Conservation (phyloP, 1,284 basidiomycete genomes). For the Tilletiopsis washingtonensis region DNA sequence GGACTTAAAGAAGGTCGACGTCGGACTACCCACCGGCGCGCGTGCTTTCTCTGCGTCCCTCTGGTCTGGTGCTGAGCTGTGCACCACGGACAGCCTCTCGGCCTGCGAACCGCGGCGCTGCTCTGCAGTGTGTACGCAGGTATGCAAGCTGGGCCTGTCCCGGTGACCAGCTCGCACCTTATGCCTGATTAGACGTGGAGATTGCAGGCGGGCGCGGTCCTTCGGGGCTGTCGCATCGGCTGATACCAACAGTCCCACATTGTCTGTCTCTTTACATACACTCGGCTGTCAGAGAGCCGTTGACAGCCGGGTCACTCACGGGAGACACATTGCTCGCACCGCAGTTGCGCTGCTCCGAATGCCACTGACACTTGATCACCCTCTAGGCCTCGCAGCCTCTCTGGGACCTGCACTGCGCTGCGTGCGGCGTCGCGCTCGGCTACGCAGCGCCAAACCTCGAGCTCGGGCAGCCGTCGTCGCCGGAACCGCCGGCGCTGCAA, state of each 20-base stretch:
- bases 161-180: no score
- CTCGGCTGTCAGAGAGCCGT: neutral
- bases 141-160: no score
- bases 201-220: neutral
- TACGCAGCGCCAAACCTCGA: neutral
- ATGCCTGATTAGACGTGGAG: neutral
- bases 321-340: slow-evolving; percentile 5
- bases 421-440: neutral
- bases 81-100: no score
- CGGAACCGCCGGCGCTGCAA: no score
- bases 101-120: no score
- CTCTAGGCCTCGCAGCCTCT: neutral
- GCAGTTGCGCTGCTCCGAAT: neutral
- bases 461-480: no score
- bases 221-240: neutral
- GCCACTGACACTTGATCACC: no score
- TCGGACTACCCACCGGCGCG: neutral
- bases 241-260: slow-evolving; percentile 9
- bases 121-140: no score
- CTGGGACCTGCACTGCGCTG: neutral
- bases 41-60: no score
- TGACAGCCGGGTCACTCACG: slow-evolving; percentile 11
- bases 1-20: slow-evolving; percentile 6
- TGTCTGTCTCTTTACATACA: neutral
- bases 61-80: no score